Base-by-base conservation (phyloP, 495 filamentous ascomycete genomes). In the Cercophora samala region DNA sequence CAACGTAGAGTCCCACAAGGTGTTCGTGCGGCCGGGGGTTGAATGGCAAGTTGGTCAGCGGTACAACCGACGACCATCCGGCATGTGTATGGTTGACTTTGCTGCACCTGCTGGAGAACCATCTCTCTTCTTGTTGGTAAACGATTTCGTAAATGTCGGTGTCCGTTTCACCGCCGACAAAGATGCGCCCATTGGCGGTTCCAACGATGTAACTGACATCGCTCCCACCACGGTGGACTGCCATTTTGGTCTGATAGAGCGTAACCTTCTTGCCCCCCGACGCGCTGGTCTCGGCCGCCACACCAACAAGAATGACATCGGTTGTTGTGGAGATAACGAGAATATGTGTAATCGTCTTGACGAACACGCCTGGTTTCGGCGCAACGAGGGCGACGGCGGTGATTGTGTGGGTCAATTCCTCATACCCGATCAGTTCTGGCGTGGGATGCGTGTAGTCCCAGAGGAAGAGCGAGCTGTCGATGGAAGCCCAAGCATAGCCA, bases 51-150 rank as follows among this genome's bases (percentile, higher is more conserved):
- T 69, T 71, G 8, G 74, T 67, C 26, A 83, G 81, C 22, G 92
- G 91, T 8, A 89, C 79, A 63, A 95, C 87, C 24, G 90, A 84
- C 22, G 86, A 81, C 71, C 93, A 85, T 6, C 91, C 86, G n/a
- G 88, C 89, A 64, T 85, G 87, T 1, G 93, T 92, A 72, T 97
- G 96, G 74, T 93, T 94, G 54, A 96, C 83, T 73, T 91, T 96
- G 15, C 85, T 84, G 73, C 90, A 93, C 65, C 89, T 84, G 70
- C 87, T 90, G 58, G 89, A 84, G 74, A 98, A 99, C 96, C 96
- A 99, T 70, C 88, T 89, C 75, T 98, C 95, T 76, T 98, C 92
- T 75, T 96, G 90, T 76, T 97, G 93, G 78, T 99, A 99, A 59
- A 89, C 90, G 32, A 98, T 82, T 79, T 99, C 95, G 74, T 94